Evolutionary conservation across 345 rosid species (phyloP), one percentile per base, ranked within the genome.

Genomic region (Populus euphratica): DNA sequence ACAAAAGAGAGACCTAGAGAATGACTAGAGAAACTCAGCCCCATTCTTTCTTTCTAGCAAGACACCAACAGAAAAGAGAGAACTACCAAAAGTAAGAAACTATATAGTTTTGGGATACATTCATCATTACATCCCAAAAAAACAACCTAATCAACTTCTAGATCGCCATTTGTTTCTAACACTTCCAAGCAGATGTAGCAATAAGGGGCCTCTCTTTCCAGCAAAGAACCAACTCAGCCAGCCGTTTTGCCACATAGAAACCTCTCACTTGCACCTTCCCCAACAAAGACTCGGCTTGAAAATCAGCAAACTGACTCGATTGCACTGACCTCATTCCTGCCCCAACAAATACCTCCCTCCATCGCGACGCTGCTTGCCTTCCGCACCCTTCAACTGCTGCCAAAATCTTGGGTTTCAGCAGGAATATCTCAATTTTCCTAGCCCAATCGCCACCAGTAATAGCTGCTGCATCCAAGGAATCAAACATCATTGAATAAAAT

Each of bases 121-220:
- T 21, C 52, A 64, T 66, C 54, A 65, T 72, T 72, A 72, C 59
- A 72, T 63, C 76, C 72, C 39, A 69, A 62, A 49, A 16, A 44
- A 72, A 56, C 23, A 25, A 54, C 35, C 65, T 68, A 68, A 35
- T 36, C 13, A 29, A 10, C 35, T 70, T 39, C 18, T n/a, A n/a
- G 16, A 18, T 29, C 27, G 25, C 29, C 35, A 5, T 63, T 76
- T 33, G 54, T 54, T 38, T 27, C 83, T 83, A 88, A 78, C 82
- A 92, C 86, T 84, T 86, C 99, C 99, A 96, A 6, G 91, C 93
- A 73, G 99, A 96, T 81, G 92, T 96, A 91, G 98, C 88, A 50
- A 91, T 88, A 1, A 94, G 84, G 35, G 92, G 89, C 61, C 92
- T 84, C 20, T 93, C 92, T 3, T 84, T 94, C 98, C 99, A 94